phyloP scores from a whole-genome alignment of 305 asterid genomes.

The Fraxinus dipetala region DNA sequence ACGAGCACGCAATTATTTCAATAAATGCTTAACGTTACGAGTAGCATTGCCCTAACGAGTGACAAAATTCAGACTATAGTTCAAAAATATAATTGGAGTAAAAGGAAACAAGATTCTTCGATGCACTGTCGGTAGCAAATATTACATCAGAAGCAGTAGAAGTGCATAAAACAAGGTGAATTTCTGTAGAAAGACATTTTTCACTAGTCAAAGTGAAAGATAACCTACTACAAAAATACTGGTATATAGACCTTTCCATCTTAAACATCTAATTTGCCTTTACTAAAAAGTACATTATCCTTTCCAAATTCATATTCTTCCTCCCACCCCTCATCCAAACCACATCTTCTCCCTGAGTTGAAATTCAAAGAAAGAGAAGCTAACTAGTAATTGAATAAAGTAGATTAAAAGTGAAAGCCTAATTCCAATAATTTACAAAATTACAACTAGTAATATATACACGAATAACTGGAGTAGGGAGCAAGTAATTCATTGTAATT shows the following conservation, averaged over 20 bases:
- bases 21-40: not conserved
- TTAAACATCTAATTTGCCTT: not conserved
- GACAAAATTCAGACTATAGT: not conserved
- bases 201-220: not conserved
- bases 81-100: not conserved
- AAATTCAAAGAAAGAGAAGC: too few relatives aligned
- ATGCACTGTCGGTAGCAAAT: not conserved
- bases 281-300: not conserved
- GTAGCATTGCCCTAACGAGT: not conserved
- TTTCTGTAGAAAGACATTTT: not conserved
- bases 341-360: not conserved
- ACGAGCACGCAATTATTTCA: not conserved
- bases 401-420: too few relatives aligned
- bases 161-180: not conserved
- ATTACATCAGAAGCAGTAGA: not conserved
- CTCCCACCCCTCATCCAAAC: not conserved
- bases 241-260: not conserved
- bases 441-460: too few relatives aligned
- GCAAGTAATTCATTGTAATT: too few relatives aligned
- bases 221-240: not conserved
- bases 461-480: too few relatives aligned
- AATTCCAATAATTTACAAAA: too few relatives aligned
- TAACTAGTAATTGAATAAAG: too few relatives aligned
- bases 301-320: not conserved
- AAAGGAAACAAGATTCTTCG: conserved; percentile 6